These are phyloP conservation scores for Misopates orontium DNA, from an alignment of 257 asterid species.

Conservation along the genomic window DNA sequence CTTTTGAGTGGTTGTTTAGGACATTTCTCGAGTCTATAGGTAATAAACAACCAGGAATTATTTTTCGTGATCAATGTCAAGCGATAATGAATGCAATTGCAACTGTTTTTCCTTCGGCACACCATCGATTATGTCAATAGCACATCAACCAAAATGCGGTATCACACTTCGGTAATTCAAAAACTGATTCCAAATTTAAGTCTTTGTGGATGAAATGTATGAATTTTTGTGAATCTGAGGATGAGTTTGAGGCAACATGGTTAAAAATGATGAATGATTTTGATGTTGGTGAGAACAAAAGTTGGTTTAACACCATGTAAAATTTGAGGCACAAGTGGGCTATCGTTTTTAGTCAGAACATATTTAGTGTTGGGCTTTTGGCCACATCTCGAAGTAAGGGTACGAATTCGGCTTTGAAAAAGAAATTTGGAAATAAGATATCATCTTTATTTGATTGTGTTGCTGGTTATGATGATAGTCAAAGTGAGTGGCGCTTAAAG, in stretches of 20 bases:
- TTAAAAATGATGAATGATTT: neutral
- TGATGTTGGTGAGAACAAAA: neutral
- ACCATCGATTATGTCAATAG: too few species aligned
- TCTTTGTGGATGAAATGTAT: neutral
- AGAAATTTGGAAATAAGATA: neutral
- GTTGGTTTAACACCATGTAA: neutral
- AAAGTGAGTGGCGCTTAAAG: neutral
- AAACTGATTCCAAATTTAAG: neutral
- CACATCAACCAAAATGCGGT: too few species aligned
- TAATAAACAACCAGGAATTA: neutral
- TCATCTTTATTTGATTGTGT: conserved; percentile 2
- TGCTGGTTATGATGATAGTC: neutral
- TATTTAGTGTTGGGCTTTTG: neutral
- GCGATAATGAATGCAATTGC: too few species aligned
- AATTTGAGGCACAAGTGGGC: neutral
- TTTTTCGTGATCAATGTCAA: neutral
- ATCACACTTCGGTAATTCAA: neutral
- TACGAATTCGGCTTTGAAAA: conserved; percentile 2
- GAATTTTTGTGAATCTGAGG: neutral
- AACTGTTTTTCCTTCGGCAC: too few species aligned
- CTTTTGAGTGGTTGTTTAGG: too few species aligned
- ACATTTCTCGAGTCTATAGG: too few species aligned
- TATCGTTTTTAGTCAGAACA: neutral
- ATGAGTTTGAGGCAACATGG: neutral
- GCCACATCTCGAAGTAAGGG: neutral